These are phyloP conservation scores for Erythrophleum fordii DNA, from an alignment of 306 rosid genomes.

Conservation along the genomic window DNA sequence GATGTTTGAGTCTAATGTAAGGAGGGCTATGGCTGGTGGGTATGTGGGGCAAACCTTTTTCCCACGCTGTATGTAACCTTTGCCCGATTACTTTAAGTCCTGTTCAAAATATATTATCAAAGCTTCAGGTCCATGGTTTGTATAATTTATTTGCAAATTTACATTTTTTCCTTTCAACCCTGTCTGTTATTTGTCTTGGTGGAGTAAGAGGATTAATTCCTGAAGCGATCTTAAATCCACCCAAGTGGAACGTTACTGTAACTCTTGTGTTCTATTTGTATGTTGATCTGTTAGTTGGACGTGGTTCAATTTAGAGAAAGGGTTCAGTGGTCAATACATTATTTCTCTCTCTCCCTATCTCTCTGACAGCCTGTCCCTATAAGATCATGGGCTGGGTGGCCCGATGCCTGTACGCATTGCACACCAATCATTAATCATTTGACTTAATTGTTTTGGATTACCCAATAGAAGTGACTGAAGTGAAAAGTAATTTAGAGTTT, in stretches of 20 bases:
- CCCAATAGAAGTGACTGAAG: too few relatives aligned
- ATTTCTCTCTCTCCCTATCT: not conserved
- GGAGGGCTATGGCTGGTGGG: conserved; percentile 86
- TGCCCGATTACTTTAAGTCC: conserved; percentile 12
- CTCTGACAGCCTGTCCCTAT: too few relatives aligned
- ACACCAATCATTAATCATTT: too few relatives aligned
- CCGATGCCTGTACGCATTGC: not conserved
- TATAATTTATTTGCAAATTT: conserved; percentile 40
- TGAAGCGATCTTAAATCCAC: conserved; percentile 27
- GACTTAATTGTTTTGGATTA: too few relatives aligned
- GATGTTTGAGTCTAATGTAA: conserved; percentile 70
- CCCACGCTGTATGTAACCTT: conserved; percentile 62
- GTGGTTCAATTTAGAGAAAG: conserved; percentile 17
- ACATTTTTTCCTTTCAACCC: conserved; percentile 28
- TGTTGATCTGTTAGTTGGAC: conserved; percentile 19
- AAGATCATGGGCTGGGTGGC: not conserved
- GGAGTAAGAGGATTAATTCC: conserved; percentile 33
- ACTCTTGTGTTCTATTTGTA: conserved; percentile 35
- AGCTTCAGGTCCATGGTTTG: conserved; percentile 45
- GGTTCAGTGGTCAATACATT: not conserved
- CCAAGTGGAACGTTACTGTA: conserved; percentile 34
- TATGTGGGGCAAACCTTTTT: conserved; percentile 72
- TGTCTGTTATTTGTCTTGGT: conserved; percentile 7
- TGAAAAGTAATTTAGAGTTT: too few relatives aligned
- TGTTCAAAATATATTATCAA: conserved; percentile 29